These are phyloP conservation scores for Russula dissimulans DNA, from an alignment of 768 basidiomycete species.

Conservation along the genomic window DNA sequence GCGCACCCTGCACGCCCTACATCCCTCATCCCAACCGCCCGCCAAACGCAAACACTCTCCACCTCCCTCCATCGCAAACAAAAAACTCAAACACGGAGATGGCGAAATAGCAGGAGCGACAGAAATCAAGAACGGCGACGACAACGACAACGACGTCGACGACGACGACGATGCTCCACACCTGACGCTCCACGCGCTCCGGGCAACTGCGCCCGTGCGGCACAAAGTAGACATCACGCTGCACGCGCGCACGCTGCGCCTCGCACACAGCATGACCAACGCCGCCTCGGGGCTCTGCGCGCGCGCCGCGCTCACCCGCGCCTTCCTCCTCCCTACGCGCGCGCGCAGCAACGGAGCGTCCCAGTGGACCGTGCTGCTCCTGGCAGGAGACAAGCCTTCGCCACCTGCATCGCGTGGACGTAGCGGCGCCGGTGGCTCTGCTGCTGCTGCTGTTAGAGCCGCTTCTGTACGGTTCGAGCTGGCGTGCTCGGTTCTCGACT, in stretches of 20 bases:
- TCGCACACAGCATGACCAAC: slow-evolving; percentile 43
- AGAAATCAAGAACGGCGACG: background rate
- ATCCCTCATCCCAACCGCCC: background rate
- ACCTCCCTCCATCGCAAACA: background rate
- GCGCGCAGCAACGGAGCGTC: slow-evolving; percentile 48
- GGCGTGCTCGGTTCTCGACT: slow-evolving; percentile 19
- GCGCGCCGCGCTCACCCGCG: slow-evolving; percentile 39
- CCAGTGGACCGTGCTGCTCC: slow-evolving; percentile 63
- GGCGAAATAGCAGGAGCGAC: background rate
- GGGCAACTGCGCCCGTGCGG: slow-evolving; percentile 63
- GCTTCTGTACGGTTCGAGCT: slow-evolving; percentile 15
- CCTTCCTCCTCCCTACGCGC: slow-evolving; percentile 66
- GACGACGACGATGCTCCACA: slow-evolving; percentile 31
- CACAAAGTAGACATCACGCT: slow-evolving; percentile 66
- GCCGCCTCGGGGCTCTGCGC: slow-evolving; percentile 43
- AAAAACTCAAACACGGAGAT: slow-evolving; percentile 6
- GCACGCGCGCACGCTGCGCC: slow-evolving; percentile 39
- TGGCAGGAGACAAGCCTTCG: slow-evolving; percentile 43
- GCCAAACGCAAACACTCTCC: slow-evolving; percentile 12
- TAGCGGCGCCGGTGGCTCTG: background rate
- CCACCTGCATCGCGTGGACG: background rate
- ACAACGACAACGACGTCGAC: slow-evolving; percentile 18
- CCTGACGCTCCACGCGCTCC: slow-evolving; percentile 56
- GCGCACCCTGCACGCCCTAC: background rate
- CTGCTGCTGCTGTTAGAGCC: too few relatives aligned